Evolutionary conservation across 257 asterid species (phyloP), one percentile per base, ranked within the genome.

Genomic region (Nicotiana paniculata): DNA sequence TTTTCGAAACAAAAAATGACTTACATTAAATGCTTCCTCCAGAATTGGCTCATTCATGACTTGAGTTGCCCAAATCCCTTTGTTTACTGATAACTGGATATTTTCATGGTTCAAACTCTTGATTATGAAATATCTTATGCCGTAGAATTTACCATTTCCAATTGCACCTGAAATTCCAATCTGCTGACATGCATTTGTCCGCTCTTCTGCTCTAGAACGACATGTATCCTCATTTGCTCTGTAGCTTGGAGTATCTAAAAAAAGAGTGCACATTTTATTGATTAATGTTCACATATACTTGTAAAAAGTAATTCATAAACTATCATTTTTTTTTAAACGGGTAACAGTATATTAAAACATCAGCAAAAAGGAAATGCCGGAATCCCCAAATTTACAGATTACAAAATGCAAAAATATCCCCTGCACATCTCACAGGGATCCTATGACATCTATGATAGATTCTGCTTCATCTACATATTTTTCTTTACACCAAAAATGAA

Each of bases 41-140:
- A 95, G 93, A 91, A 93, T 91, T 83, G 95, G 95, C 93, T 95
- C 99, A 91, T 95, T 93, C 98, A 91, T 92, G 85, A 91, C 93
- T 91, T 95, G 99, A 85, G 99, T 93, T 32, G 99, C 99, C 99
- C 99, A 95, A 87, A 95, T 88, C 81, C 97, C 99, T 88, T 89
- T 90, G 86, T 90, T 87, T 85, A 92, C 79, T 80, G 98, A 95
- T 87, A 93, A 75, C 83, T 93, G 92, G 85, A 95, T 82, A 86
- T 95, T 95, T 91, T 93, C 90, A 86, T 93, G 97, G 89, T 88
- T 92, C 93, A 93, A 89, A 90, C 99, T 93, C 92, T 95, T 95
- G 91, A 95, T 95, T 85, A 95, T 86, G 90, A 95, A 95, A 89
- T 91, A 95, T 91, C 98, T 87, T 81, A 93, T 85, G 64, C 82